Conservation (phyloP, 352 stramenopile species). For the Thraustochytrium sp. region DNA sequence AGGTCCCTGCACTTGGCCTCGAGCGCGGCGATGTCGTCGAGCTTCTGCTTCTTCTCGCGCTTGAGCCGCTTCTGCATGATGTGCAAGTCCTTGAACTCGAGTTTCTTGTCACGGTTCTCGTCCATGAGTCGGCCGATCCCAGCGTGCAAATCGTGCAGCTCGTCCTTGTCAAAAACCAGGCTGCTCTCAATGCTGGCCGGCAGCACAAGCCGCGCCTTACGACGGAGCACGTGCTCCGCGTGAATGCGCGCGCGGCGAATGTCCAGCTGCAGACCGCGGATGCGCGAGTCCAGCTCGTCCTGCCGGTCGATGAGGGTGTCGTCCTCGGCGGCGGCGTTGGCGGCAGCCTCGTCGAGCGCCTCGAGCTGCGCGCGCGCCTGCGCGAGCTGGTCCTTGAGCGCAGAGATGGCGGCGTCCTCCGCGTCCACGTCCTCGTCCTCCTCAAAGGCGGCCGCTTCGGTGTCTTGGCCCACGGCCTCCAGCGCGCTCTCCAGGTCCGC, state of each 20-base stretch:
- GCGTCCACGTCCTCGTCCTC: not conserved
- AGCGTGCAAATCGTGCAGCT: constrained; percentile 61
- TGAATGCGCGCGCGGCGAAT: not conserved
- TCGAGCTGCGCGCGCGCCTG: not conserved
- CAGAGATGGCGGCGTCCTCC: not conserved
- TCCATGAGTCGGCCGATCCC: constrained; percentile 70
- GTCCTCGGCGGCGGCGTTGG: not conserved
- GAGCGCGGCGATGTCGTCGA: constrained; percentile 65
- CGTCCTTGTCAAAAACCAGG: constrained; percentile 65
- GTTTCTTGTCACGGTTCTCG: constrained; percentile 72
- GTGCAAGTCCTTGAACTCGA: constrained; percentile 78
- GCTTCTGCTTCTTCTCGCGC: constrained; percentile 67
- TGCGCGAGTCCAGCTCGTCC: not conserved
- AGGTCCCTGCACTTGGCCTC: constrained; percentile 50
- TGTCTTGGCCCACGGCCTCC: not conserved
- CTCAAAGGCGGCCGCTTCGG: not conserved
- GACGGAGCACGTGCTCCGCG: not conserved
- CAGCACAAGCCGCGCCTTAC: not conserved
- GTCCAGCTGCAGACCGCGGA: not conserved
- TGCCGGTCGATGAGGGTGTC: not conserved
- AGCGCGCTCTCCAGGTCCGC: not conserved
- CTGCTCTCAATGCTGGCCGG: not conserved
- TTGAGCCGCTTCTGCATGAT: constrained; percentile 70
- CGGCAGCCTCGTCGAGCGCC: not conserved
- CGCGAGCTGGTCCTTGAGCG: not conserved